These are phyloP conservation scores for Oryza glumipatula DNA, from an alignment of 176 grass and related monocot genomes.

Conservation along the genomic window DNA sequence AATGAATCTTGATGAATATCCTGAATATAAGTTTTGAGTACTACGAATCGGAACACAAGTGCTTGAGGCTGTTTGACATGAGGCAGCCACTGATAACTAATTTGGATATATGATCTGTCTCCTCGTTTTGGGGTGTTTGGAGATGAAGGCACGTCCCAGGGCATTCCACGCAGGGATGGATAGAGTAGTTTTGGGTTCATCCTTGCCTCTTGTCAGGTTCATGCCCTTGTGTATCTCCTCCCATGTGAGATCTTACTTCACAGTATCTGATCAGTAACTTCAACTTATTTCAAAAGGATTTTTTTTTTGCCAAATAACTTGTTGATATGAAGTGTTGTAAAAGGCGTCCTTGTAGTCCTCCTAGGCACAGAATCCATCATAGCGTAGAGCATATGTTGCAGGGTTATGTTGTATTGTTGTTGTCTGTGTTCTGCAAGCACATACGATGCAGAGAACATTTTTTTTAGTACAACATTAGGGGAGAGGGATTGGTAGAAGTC, in stretches of 20 bases:
- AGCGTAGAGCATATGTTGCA: neutral
- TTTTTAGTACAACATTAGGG: no score
- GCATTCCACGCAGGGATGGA: no score
- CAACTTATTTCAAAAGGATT: neutral
- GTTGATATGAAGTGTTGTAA: neutral
- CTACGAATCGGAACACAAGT: neutral
- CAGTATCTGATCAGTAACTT: neutral
- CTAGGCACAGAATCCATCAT: neutral
- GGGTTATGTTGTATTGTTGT: neutral
- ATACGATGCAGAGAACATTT: no score
- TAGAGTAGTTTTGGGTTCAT: no score
- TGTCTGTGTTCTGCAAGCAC: no score
- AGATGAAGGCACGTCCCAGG: no score
- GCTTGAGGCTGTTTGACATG: neutral
- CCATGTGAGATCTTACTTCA: neutral
- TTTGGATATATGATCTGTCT: neutral
- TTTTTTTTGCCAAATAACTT: neutral
- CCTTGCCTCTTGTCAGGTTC: no score
- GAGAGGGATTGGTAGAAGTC: no score
- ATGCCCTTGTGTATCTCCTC: neutral
- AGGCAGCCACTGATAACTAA: neutral
- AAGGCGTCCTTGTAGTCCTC: neutral
- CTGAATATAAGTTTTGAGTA: neutral
- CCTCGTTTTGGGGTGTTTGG: neutral
- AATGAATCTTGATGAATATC: neutral